phyloP scores from a whole-genome alignment of 306 rosid genomes.

The Quercus wislizeni region DNA sequence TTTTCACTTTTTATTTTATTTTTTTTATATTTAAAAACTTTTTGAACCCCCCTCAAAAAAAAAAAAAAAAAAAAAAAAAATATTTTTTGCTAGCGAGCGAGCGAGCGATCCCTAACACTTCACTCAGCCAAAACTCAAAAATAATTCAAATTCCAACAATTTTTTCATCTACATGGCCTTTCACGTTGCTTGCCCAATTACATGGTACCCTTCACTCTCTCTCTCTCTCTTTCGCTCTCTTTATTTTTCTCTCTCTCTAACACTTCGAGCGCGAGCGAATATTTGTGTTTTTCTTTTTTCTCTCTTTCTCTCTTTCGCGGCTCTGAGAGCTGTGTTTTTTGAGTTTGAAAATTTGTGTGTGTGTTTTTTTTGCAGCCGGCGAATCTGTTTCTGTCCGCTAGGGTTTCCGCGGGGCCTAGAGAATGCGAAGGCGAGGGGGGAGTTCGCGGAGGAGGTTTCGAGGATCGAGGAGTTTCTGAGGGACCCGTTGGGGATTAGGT shows the following conservation, averaged over 20 bases:
- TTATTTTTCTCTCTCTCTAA: conserved; percentile 4
- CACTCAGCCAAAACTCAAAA: conserved; percentile 1
- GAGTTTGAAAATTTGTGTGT: conserved; percentile 4
- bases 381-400: conserved; percentile 67
- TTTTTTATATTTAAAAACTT: no score
- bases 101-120: conserved; percentile 30
- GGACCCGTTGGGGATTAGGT: conserved; percentile 55
- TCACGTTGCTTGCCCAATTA: conserved; percentile 88
- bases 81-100: conserved; percentile 10
- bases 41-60: neutral
- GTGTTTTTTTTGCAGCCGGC: conserved; percentile 43
- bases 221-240: conserved; percentile 8
- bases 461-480: conserved; percentile 50
- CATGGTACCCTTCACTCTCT: conserved; percentile 44
- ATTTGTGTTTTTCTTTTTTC: neutral
- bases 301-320: neutral
- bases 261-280: no score
- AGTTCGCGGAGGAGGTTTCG: conserved; percentile 46
- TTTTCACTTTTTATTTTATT: no score
- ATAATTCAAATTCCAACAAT: neutral
- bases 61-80: neutral
- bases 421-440: conserved; percentile 31
- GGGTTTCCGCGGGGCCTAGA: conserved; percentile 60
- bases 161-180: conserved; percentile 63
- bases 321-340: neutral